Conservation (phyloP, 768 basidiomycete species). For the Porpolomopsis calyptriformis region DNA sequence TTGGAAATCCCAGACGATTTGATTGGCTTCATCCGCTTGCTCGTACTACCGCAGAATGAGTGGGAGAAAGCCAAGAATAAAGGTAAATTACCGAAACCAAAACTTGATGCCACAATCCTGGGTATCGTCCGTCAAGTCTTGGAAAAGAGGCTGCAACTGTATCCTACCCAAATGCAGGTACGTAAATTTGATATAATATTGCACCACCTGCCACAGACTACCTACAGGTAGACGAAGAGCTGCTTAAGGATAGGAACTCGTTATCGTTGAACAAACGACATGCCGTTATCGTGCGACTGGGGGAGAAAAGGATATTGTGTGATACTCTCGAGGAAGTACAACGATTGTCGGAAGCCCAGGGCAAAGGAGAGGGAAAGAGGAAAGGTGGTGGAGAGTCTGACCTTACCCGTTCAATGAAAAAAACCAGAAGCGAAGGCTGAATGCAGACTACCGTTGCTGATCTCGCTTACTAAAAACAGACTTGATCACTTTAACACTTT, state of each 20-base stretch:
- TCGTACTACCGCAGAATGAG: conserved; percentile 44
- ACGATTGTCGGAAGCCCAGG: not conserved
- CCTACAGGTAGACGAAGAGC: conserved; percentile 41
- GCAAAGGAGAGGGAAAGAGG: not conserved
- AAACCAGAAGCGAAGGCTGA: too few relatives aligned
- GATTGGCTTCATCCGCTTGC: conserved; percentile 53
- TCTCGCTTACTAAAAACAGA: too few relatives aligned
- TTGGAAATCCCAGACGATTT: conserved; percentile 44
- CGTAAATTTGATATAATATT: conserved; percentile 12
- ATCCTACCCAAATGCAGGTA: conserved; percentile 52
- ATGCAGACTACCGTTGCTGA: too few relatives aligned
- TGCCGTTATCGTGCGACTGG: conserved; percentile 65
- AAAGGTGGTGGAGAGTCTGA: not conserved
- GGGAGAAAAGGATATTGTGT: conserved; percentile 64
- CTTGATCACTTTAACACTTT: not conserved
- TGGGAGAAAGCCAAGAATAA: conserved; percentile 53
- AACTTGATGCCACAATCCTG: conserved; percentile 38
- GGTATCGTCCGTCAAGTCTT: conserved; percentile 40
- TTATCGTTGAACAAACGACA: conserved; percentile 39
- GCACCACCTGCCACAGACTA: conserved; percentile 1
- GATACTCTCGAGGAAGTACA: conserved; percentile 17
- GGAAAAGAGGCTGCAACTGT: conserved; percentile 38
- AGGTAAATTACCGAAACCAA: conserved; percentile 67
- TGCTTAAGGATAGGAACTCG: conserved; percentile 22
- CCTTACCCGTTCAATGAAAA: too few relatives aligned